phyloP scores from a whole-genome alignment of 768 basidiomycete species.

The Lactarius pseudohatsudake region DNA sequence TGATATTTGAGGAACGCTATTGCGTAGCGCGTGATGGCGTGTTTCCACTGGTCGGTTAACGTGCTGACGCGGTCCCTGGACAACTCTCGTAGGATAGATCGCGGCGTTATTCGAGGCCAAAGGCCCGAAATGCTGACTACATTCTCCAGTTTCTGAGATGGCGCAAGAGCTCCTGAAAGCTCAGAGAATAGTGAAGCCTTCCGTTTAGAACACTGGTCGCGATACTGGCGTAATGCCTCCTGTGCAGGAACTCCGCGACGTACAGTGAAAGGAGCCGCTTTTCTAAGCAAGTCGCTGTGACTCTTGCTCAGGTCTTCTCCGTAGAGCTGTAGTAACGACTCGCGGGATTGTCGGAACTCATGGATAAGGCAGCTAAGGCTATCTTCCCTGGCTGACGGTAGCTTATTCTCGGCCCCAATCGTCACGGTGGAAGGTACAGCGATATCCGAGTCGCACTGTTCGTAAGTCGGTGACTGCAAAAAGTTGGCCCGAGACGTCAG shows the following conservation, averaged over 20 bases:
- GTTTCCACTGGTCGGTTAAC: constrained; percentile 7
- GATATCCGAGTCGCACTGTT: too few species aligned
- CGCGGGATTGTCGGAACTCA: constrained; percentile 7
- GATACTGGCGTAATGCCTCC: background rate
- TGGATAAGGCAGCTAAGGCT: background rate
- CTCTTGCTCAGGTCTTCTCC: constrained; percentile 15
- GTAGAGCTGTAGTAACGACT: constrained; percentile 4
- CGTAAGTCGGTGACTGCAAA: background rate
- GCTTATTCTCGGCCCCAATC: background rate
- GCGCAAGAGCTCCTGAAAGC: constrained; percentile 3
- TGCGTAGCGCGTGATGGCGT: background rate
- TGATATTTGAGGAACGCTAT: constrained; percentile 7
- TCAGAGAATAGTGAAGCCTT: background rate
- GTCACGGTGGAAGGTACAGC: background rate
- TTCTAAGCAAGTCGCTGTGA: background rate
- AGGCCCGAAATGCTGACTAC: background rate
- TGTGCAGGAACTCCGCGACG: background rate
- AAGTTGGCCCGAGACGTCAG: background rate
- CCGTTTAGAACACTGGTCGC: background rate
- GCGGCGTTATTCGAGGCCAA: constrained; percentile 20
- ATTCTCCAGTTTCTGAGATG: background rate
- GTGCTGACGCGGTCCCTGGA: constrained; percentile 27
- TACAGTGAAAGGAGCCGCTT: too few species aligned
- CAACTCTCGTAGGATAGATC: constrained; percentile 27
- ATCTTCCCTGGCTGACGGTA: background rate